Base-by-base conservation (phyloP, 2,329 filamentous ascomycete genomes). In the Colletotrichum sp. region DNA sequence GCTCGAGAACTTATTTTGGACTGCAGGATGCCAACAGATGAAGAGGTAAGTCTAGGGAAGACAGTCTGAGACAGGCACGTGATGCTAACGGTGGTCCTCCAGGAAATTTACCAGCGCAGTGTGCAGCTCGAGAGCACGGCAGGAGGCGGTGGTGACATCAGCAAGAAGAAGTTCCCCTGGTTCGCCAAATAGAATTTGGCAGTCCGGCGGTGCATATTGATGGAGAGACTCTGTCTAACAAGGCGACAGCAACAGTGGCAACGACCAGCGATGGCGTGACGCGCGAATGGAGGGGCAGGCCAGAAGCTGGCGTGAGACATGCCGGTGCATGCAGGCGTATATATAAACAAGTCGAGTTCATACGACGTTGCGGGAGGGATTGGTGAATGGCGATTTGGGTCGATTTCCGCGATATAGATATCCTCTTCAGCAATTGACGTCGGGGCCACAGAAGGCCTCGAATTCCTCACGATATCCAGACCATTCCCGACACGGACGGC, bases 11-110 rank as follows among this genome's bases (percentile, higher is more conserved):
- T 98, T 80, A 92, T 98, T 72, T 85, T 98, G 78, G 95, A 98
- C 81, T 94, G 94, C 79, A 92, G 93, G 81, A 94, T 98, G 86
- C 89, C 92, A 60, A 94, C 93, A 71, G 96, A 98, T 85, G 95
- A 98, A 80, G 96, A 98, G 87, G 96, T 98, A 85, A 86, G 93
- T 86, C 59, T 28, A 27, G 12, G 36, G 9, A 30, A 13, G 7
- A 55, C 39, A 32, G 8, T 12, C 8, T n/a, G 7, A 19, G 11
- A 22, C 52, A 13, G 9, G 13, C n/a, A 30, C 27, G 16, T 25
- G 34, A 48, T 36, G n/a, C 80, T 85, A 77, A 85, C 79, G 68
- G 36, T 8, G 6, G 55, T n/a, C 52, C 3, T 25, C 19, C 75
- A 93, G 91, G 91, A 93, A 73, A 90, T 93, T 55, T 93, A 93